These are phyloP conservation scores for Mycena leptocephala DNA, from an alignment of 768 basidiomycete genomes.

Conservation along the genomic window DNA sequence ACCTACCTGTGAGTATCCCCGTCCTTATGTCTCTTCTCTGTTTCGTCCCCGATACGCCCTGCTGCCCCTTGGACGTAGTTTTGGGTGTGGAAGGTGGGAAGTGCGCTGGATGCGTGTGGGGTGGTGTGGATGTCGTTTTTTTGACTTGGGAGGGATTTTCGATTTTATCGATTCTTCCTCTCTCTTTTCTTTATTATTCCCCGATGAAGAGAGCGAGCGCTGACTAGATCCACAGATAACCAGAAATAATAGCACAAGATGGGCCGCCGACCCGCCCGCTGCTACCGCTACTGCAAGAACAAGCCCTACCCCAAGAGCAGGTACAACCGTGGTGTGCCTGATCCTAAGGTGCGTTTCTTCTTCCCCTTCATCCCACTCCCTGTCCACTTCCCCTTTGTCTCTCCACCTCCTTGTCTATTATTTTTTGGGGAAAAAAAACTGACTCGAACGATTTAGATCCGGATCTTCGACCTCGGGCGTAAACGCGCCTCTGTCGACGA, in stretches of 20 bases:
- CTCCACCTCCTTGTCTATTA: no score
- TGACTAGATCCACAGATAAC: no score
- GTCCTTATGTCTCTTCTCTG: no score
- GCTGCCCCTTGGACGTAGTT: no score
- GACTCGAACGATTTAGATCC: constrained; percentile 74
- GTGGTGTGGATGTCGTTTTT: constrained; percentile 6
- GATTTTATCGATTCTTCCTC: no score
- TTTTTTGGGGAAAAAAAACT: neutral
- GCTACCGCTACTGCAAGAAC: constrained; percentile 99
- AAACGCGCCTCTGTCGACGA: constrained; percentile 98
- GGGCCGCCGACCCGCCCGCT: constrained; percentile 98
- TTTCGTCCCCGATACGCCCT: no score
- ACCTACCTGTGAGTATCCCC: no score
- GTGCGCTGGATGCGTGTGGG: constrained; percentile 11
- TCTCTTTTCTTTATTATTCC: neutral
- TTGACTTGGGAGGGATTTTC: no score
- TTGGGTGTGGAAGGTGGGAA: no score
- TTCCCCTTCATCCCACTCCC: neutral
- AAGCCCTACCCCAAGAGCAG: constrained; percentile 97
- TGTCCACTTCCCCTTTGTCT: neutral
- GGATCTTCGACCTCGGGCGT: constrained; percentile 96
- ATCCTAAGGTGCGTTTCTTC: constrained; percentile 78
- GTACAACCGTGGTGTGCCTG: constrained; percentile 99
- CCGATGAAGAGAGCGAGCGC: neutral
- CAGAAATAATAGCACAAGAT: constrained; percentile 60